These are phyloP conservation scores for Leccinum holopus DNA, from an alignment of 1,284 basidiomycete species.

Conservation along the genomic window DNA sequence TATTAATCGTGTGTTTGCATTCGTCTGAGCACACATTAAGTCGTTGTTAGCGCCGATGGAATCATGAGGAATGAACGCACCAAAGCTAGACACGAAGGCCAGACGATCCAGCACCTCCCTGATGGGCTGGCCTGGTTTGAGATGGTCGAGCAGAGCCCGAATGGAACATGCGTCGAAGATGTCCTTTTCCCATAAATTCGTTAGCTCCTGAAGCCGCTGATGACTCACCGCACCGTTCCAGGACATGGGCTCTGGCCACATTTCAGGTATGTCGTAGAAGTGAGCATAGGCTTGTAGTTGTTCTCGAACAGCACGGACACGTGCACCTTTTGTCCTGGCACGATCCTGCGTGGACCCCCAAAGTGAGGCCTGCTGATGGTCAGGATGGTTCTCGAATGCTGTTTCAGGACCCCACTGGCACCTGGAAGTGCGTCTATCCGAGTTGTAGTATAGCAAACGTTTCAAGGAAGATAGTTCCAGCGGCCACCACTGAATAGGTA, in stretches of 20 bases:
- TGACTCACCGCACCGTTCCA: slow-evolving; percentile 32
- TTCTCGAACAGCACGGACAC: slow-evolving; percentile 33
- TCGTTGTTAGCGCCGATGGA: not conserved
- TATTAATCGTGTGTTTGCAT: slow-evolving; percentile 13
- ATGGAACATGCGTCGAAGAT: slow-evolving; percentile 29
- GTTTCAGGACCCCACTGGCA: too few species aligned
- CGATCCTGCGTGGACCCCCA: slow-evolving; percentile 26
- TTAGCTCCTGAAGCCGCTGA: slow-evolving; percentile 16
- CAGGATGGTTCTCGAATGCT: slow-evolving; percentile 3
- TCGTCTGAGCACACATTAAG: slow-evolving; percentile 6
- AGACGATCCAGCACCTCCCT: slow-evolving; percentile 29
- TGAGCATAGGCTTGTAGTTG: slow-evolving; percentile 28
- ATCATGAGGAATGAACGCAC: slow-evolving; percentile 11
- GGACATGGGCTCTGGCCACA: slow-evolving; percentile 33
- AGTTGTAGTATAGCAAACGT: slow-evolving; percentile 30
- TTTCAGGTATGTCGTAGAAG: slow-evolving; percentile 19
- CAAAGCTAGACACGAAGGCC: slow-evolving; percentile 33
- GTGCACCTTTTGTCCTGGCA: slow-evolving; percentile 34
- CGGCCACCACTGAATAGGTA: slow-evolving; percentile 27
- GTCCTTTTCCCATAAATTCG: slow-evolving; percentile 30
- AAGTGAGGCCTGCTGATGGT: slow-evolving; percentile 29
- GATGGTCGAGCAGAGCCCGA: slow-evolving; percentile 19
- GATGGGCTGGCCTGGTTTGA: slow-evolving; percentile 16
- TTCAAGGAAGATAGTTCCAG: slow-evolving; percentile 30
- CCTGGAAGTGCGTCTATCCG: slow-evolving; percentile 17